phyloP scores from a whole-genome alignment of 768 basidiomycete genomes.

The Phallus indusiatus region DNA sequence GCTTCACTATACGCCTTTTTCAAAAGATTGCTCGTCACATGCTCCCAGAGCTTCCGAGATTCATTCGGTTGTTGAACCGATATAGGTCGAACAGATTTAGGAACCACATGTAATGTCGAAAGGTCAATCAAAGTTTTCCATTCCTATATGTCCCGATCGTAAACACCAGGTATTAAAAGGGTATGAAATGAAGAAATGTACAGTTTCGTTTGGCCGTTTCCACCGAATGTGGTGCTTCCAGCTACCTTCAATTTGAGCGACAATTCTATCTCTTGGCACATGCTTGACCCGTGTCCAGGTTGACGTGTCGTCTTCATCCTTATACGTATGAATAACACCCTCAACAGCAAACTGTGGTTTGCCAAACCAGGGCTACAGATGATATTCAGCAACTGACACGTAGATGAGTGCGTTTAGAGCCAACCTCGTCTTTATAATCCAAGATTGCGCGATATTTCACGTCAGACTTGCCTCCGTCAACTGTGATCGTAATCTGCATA shows the following conservation, averaged over 20 bases:
- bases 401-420: slow-evolving; percentile 16
- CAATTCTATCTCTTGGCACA: slow-evolving; percentile 67
- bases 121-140: slow-evolving; percentile 70
- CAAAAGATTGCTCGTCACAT: slow-evolving; percentile 62
- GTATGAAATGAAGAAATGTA: neutral
- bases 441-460: slow-evolving; percentile 67
- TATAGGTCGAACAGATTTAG: slow-evolving; percentile 79
- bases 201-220: slow-evolving; percentile 39
- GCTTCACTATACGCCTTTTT: slow-evolving; percentile 87
- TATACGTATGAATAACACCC: slow-evolving; percentile 81
- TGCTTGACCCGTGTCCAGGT: slow-evolving; percentile 86
- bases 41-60: slow-evolving; percentile 83
- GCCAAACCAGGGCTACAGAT: slow-evolving; percentile 75
- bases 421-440: slow-evolving; percentile 93
- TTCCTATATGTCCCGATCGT: slow-evolving; percentile 25
- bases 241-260: slow-evolving; percentile 78
- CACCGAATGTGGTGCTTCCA: slow-evolving; percentile 83
- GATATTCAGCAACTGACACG: neutral
- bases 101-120: slow-evolving; percentile 55
- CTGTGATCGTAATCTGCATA: slow-evolving; percentile 60
- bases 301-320: slow-evolving; percentile 48
- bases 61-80: slow-evolving; percentile 71
- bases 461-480: slow-evolving; percentile 53
- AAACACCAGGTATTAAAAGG: neutral
- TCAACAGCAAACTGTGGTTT: slow-evolving; percentile 76